phyloP scores from a whole-genome alignment of 2,329 filamentous ascomycete genomes.

The Botrytis squamosa region DNA sequence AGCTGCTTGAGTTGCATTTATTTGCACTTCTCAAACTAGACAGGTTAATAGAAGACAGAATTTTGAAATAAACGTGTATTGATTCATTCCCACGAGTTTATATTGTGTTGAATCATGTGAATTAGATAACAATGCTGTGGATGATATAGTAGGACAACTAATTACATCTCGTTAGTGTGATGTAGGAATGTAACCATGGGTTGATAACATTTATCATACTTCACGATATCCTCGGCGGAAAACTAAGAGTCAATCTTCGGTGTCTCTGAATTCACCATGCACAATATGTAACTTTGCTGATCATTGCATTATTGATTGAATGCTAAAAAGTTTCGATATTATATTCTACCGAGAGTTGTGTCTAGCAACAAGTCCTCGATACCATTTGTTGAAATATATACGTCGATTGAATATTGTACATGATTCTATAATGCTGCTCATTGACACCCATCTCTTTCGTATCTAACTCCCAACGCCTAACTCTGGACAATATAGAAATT shows the following conservation, averaged over 20 bases:
- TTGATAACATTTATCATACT: neutral
- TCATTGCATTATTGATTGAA: neutral
- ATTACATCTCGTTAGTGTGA: neutral
- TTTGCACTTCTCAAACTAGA: neutral
- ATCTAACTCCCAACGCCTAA: neutral
- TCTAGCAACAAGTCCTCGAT: neutral
- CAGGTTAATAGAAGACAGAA: neutral
- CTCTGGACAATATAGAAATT: neutral
- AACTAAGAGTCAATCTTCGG: neutral
- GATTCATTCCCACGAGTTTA: neutral
- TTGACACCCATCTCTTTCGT: neutral
- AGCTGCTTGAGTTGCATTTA: neutral
- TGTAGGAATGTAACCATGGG: neutral
- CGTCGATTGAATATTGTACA: neutral
- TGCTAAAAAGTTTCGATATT: neutral
- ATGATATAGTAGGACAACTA: neutral
- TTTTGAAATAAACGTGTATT: neutral
- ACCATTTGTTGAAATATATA: neutral
- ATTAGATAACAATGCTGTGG: neutral
- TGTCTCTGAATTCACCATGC: neutral
- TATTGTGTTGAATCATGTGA: neutral
- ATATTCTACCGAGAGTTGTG: neutral
- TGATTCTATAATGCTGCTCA: neutral
- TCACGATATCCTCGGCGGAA: neutral
- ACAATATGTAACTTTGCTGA: neutral